phyloP scores from a whole-genome alignment of 805 yeast genomes.

The Candida anglica region DNA sequence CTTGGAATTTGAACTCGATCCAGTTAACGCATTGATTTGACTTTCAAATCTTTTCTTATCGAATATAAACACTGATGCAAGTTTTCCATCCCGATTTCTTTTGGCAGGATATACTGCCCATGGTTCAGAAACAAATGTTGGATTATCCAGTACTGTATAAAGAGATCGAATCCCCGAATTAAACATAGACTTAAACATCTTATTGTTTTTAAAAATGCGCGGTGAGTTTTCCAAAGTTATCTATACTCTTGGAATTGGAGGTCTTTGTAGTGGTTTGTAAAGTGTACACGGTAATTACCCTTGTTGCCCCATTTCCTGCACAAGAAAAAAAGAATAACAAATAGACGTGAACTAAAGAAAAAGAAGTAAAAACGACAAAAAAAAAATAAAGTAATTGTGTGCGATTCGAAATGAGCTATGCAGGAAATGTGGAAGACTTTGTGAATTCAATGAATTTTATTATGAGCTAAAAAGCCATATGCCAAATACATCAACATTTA shows the following conservation, averaged over 20 bases:
- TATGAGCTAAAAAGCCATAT: too few species aligned
- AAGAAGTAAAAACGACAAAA: too few species aligned
- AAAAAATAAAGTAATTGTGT: too few species aligned
- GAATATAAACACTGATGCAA: constrained; percentile 80
- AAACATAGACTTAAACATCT: constrained; percentile 55
- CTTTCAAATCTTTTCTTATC: constrained; percentile 75
- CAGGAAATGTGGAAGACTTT: too few species aligned
- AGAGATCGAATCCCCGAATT: constrained; percentile 59
- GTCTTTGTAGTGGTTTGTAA: too few species aligned
- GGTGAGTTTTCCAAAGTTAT: neutral
- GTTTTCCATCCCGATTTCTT: constrained; percentile 53
- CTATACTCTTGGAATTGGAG: neutral
- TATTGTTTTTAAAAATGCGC: neutral
- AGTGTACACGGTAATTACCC: too few species aligned
- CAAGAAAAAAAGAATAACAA: too few species aligned
- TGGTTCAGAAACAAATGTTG: constrained; percentile 70
- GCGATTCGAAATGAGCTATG: too few species aligned
- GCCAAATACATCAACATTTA: too few species aligned
- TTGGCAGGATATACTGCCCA: constrained; percentile 89
- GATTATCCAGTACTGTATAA: constrained; percentile 66
- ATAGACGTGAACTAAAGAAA: too few species aligned
- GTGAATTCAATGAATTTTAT: too few species aligned
- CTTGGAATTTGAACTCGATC: constrained; percentile 27
- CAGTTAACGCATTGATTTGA: constrained; percentile 37
- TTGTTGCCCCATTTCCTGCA: too few species aligned